Evolutionary conservation across 2,329 filamentous ascomycete species (phyloP).

Genomic region (Fonsecaea nubica): DNA sequence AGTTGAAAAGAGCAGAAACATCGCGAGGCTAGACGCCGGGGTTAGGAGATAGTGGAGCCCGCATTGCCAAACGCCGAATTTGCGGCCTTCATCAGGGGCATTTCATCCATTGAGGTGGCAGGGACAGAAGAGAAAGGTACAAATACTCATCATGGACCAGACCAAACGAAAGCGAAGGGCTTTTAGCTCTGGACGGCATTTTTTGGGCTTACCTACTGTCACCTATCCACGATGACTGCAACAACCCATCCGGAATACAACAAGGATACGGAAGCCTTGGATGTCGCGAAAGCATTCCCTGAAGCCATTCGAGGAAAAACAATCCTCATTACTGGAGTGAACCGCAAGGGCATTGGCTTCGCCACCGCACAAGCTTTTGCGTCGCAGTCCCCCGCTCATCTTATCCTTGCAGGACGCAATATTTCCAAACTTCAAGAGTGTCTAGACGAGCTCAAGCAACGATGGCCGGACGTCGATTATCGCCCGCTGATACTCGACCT

Average conservation of each 20-base stretch:
- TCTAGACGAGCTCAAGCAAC: constrained; percentile 38
- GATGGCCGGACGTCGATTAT: constrained; percentile 38
- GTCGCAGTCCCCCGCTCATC: constrained; percentile 43
- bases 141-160: constrained; percentile 1
- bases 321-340: constrained; percentile 52
- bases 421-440: constrained; percentile 45
- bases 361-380: constrained; percentile 44
- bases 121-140: neutral
- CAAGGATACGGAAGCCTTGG: constrained; percentile 25
- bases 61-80: constrained; percentile 2
- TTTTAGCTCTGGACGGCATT: neutral
- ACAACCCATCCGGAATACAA: constrained; percentile 24
- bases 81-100: neutral
- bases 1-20: constrained; percentile 4
- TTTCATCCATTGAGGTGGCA: neutral
- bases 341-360: constrained; percentile 48
- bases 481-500: constrained; percentile 47
- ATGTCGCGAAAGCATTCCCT: constrained; percentile 38
- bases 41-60: constrained; percentile 5
- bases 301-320: constrained; percentile 41
- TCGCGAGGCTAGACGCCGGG: neutral
- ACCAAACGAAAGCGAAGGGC: neutral
- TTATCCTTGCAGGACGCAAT: constrained; percentile 52
- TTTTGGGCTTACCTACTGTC: neutral
- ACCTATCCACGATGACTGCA: constrained; percentile 22